Conservation (phyloP, 192 early-diverging fungal species). For the Linderina pennispora region DNA sequence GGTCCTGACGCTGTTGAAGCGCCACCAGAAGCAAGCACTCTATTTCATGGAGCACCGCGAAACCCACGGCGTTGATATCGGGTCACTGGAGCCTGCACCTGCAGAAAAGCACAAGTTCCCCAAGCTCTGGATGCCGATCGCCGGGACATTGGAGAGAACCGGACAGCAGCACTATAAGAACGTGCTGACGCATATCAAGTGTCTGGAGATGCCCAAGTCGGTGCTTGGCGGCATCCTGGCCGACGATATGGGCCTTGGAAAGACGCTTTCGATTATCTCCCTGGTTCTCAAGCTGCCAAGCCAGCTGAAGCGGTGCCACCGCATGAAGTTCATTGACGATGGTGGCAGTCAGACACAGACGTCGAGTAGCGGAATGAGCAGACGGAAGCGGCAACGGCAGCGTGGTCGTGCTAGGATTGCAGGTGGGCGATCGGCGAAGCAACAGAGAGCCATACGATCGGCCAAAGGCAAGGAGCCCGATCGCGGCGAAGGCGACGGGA, state of each 20-base stretch:
- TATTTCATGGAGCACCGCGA: slow-evolving; percentile 75
- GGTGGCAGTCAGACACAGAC: not conserved
- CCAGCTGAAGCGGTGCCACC: slow-evolving; percentile 5
- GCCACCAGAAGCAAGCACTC: slow-evolving; percentile 81
- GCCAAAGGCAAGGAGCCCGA: slow-evolving; percentile 2
- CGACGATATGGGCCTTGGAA: slow-evolving; percentile 47
- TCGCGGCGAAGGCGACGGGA: slow-evolving; percentile 1
- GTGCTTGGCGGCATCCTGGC: slow-evolving; percentile 37
- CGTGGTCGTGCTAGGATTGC: not conserved
- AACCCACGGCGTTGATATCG: slow-evolving; percentile 53
- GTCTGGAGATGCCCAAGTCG: slow-evolving; percentile 18
- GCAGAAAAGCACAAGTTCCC: slow-evolving; percentile 12
- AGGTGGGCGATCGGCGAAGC: not conserved
- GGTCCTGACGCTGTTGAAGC: slow-evolving; percentile 54
- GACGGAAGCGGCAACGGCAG: not conserved
- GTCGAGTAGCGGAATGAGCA: not conserved
- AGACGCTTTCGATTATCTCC: slow-evolving; percentile 36
- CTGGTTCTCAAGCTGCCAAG: slow-evolving; percentile 17
- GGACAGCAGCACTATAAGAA: slow-evolving; percentile 16
- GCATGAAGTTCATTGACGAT: slow-evolving; percentile 28
- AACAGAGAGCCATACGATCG: not conserved
- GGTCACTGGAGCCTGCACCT: slow-evolving; percentile 17
- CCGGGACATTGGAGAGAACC: not conserved
- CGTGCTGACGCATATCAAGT: slow-evolving; percentile 23
- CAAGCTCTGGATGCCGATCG: slow-evolving; percentile 23